Evolutionary conservation across 768 basidiomycete genomes (phyloP), one percentile per base, ranked within the genome.

Genomic region (Kondoa subrosea): DNA sequence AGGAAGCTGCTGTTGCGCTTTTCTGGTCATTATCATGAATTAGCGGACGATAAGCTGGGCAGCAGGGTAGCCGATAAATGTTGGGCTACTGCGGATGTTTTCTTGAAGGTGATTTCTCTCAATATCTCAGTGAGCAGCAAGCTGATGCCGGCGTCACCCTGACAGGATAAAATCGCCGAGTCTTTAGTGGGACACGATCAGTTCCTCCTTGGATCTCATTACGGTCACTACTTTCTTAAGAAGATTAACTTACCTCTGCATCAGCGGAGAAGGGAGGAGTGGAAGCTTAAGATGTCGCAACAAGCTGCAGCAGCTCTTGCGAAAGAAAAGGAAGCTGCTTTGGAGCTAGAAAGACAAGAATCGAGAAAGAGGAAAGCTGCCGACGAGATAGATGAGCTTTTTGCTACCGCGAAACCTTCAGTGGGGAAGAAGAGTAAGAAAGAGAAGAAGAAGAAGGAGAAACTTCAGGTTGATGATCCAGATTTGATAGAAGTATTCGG

Each of bases 71-170:
- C 83, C 2, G 93, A 92, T 73, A 84, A 87, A n/a, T 88, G 87
- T 71, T 97, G 91, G 90, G 84, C 82, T 0, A 84, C 83, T 70
- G 85, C 88, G n/a, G 95, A 99, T 78, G 86, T 89, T 0, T 96
- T 88, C 77, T 82, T 95, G 71, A 91, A 87, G 80, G 91, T 91
- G 69, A 27, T n/a, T n/a, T n/a, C n/a, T n/a, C n/a, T n/a, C 50
- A 56, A 73, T 40, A 70, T 33, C 33, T 65, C 2, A 15, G 26
- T 12, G 29, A 29, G 59, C 63, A n/a, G n/a, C n/a, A n/a, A n/a
- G n/a, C 68, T 50, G 30, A 33, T 32, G 56, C 65, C 56, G 31
- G 29, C 61, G 30, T 69, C 16, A 34, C 15, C 15, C 32, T 61
- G 40, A 26, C 71, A 93, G 89, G 91, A 95, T 78, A 93, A 92